A percentile compares a stretch with the other conserved stretches of the same genome.
These are phyloP conservation scores for Dendrobium catenatum DNA, from an alignment of 106 monocot species.

Conservation along the genomic window DNA sequence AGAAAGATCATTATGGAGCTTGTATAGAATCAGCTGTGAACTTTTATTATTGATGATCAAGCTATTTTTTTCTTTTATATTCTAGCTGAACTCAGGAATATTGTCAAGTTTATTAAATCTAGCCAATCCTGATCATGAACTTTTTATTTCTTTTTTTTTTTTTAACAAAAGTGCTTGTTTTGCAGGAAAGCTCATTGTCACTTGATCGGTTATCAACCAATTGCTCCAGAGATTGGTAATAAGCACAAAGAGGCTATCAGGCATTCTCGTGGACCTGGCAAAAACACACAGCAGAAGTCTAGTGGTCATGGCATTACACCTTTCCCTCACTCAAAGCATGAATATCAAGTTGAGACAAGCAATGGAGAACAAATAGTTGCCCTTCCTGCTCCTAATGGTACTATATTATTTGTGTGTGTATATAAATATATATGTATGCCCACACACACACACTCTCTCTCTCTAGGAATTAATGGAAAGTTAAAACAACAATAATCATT, in stretches of 20 bases:
- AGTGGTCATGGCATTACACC: background rate
- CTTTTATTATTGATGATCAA: background rate
- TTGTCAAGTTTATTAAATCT: background rate
- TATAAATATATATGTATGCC: background rate
- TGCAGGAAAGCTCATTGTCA: slow-evolving; percentile 55
- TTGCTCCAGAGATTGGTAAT: slow-evolving; percentile 11
- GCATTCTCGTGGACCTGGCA: background rate
- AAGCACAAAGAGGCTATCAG: slow-evolving; percentile 15
- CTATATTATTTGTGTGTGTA: background rate
- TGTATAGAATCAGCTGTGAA: background rate
- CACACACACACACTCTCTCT: too few species aligned
- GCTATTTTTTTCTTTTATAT: background rate
- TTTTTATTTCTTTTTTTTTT: background rate
- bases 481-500: too few species aligned
- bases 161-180: background rate
- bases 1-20: background rate
- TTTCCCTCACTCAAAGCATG: background rate
- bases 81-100: background rate
- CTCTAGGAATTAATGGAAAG: too few species aligned
- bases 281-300: slow-evolving; percentile 11
- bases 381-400: slow-evolving; percentile 9
- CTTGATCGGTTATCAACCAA: slow-evolving; percentile 46
- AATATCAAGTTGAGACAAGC: background rate
- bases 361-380: background rate
- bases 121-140: background rate